Evolutionary conservation across 2,329 filamentous ascomycete genomes (phyloP).

Genomic region (Aspergillus aculeatinus): DNA sequence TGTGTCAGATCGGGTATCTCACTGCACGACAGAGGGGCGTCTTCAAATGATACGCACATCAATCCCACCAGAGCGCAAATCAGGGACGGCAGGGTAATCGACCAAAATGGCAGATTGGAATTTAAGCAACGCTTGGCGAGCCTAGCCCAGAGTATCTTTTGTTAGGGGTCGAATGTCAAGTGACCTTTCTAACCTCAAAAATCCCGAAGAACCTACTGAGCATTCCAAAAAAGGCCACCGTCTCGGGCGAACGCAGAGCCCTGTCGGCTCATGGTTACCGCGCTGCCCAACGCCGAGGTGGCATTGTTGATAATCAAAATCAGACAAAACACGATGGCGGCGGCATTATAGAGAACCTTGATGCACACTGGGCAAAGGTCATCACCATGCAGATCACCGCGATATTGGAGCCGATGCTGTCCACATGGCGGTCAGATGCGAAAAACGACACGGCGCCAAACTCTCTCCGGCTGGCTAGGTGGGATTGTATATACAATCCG

Average conservation of each 20-base stretch:
- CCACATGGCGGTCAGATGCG: too few species aligned
- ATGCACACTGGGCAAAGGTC: too few species aligned
- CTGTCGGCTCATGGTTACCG: not conserved
- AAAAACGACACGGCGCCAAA: too few species aligned
- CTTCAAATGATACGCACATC: not conserved
- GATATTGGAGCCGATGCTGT: too few species aligned
- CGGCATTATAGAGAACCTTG: not conserved
- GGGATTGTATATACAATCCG: too few species aligned
- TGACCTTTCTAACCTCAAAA: too few species aligned
- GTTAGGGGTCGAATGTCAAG: too few species aligned
- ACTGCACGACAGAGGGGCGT: too few species aligned
- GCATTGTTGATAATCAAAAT: not conserved
- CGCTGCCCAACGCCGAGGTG: not conserved
- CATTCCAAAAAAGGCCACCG: not conserved
- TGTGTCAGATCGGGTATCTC: too few species aligned
- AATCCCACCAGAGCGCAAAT: not conserved
- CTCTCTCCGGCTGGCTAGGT: too few species aligned
- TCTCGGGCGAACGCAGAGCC: not conserved
- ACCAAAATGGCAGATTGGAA: not conserved
- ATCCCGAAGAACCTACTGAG: not conserved
- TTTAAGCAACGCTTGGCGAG: not conserved
- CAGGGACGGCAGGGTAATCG: not conserved
- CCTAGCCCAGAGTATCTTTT: not conserved
- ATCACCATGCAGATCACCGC: too few species aligned
- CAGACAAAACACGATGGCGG: not conserved